These are phyloP conservation scores for Quercus engelmannii DNA, from an alignment of 306 rosid genomes.

Conservation along the genomic window DNA sequence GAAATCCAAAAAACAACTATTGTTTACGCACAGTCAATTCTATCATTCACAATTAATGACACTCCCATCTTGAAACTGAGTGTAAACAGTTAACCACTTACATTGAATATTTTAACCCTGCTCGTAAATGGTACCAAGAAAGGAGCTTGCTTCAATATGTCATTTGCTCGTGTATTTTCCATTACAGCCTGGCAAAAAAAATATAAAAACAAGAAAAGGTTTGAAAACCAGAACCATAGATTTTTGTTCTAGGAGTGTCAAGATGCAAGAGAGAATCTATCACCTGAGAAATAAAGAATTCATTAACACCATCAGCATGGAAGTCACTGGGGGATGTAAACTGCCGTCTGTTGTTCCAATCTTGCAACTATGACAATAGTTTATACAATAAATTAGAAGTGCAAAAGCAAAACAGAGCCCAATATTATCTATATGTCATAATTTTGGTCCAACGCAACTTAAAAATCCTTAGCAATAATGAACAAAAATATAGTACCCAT, in stretches of 20 bases:
- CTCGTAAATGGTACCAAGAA: slow-evolving; percentile 96
- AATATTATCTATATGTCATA: not conserved
- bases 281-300: slow-evolving; percentile 96
- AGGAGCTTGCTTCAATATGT: slow-evolving; percentile 87
- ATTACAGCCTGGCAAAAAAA: slow-evolving; percentile 54
- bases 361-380: slow-evolving; percentile 71
- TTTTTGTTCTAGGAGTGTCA: slow-evolving; percentile 1
- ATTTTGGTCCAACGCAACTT: slow-evolving; percentile 1
- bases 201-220: slow-evolving; percentile 3
- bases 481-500: slow-evolving; percentile 15
- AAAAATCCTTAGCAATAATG: not conserved
- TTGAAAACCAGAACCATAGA: not conserved
- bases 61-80: slow-evolving; percentile 15
- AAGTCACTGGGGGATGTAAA: slow-evolving; percentile 83
- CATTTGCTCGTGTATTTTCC: slow-evolving; percentile 88
- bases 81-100: slow-evolving; percentile 36
- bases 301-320: slow-evolving; percentile 98
- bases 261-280: slow-evolving; percentile 16
- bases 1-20: slow-evolving; percentile 4
- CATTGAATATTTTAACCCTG: slow-evolving; percentile 95
- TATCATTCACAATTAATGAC: slow-evolving; percentile 1
- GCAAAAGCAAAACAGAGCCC: not conserved
- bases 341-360: slow-evolving; percentile 93
- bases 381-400: slow-evolving; percentile 22
- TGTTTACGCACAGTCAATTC: not conserved